phyloP scores from a whole-genome alignment of 352 stramenopile genomes.

The Peronospora belbahrii region DNA sequence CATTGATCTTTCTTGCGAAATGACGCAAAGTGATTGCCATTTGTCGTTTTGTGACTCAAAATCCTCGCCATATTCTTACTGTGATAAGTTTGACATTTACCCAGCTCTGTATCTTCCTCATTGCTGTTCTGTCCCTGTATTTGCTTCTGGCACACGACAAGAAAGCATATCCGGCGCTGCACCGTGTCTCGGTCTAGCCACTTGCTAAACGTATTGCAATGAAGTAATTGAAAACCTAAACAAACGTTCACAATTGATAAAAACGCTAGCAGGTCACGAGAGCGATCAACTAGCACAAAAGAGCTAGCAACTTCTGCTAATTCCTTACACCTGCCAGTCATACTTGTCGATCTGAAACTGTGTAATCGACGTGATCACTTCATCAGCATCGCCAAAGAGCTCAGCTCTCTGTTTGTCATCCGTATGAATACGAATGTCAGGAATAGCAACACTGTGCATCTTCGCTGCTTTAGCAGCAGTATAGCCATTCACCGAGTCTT shows the following conservation, averaged over 20 bases:
- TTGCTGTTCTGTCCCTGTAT: too few relatives aligned
- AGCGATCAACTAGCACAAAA: neutral
- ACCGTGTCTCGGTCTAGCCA: too few relatives aligned
- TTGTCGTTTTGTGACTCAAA: too few relatives aligned
- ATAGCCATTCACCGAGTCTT: slow-evolving; percentile 69
- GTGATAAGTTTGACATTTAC: too few relatives aligned
- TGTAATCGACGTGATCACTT: slow-evolving; percentile 51
- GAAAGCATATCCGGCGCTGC: too few relatives aligned
- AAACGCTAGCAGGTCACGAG: slow-evolving; percentile 1
- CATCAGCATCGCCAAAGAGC: slow-evolving; percentile 51
- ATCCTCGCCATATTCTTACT: too few relatives aligned
- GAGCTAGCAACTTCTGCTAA: neutral
- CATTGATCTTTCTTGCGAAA: slow-evolving; percentile 45
- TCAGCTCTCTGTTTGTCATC: slow-evolving; percentile 32
- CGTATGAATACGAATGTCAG: slow-evolving; percentile 58
- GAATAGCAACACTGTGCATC: slow-evolving; percentile 69
- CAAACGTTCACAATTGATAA: slow-evolving; percentile 16
- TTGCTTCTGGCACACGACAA: too few relatives aligned
- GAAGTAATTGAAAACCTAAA: slow-evolving; percentile 1
- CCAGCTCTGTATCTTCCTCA: too few relatives aligned
- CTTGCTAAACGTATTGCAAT: too few relatives aligned
- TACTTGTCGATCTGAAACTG: slow-evolving; percentile 56
- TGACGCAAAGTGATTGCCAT: too few relatives aligned
- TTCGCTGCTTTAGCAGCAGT: slow-evolving; percentile 47
- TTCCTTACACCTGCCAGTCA: slow-evolving; percentile 32